A percentile compares a stretch with the other conserved stretches of the same genome.
These are phyloP conservation scores for Gigaspora rosea DNA, from an alignment of 192 early-diverging fungal species.

Conservation along the genomic window DNA sequence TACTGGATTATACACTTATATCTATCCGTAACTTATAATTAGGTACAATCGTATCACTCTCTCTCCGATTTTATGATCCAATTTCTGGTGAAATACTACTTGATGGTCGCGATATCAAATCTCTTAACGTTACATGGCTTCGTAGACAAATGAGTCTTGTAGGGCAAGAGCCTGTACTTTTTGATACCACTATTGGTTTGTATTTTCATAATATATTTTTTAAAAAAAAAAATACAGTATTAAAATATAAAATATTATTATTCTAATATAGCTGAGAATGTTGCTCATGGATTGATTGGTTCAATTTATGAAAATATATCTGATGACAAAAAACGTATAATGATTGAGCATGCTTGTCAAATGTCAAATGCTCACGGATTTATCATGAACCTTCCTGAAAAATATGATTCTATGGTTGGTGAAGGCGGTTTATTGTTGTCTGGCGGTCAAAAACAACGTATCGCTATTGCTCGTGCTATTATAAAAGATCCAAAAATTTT, in stretches of 20 bases:
- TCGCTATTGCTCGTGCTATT: conserved; percentile 92
- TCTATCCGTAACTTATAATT: no score
- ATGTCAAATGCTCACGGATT: conserved; percentile 79
- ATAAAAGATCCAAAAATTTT: conserved; percentile 87
- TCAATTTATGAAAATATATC: conserved; percentile 6
- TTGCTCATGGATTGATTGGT: conserved; percentile 27
- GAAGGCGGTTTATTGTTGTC: conserved; percentile 78
- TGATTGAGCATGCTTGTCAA: conserved; percentile 59
- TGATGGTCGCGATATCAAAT: conserved; percentile 5
- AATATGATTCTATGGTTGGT: conserved; percentile 88
- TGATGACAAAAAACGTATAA: conserved; percentile 7
- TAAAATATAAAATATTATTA: no score
- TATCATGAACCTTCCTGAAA: conserved; percentile 67
- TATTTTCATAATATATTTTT: no score
- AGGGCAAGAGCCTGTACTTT: conserved; percentile 64
- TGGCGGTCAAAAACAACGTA: conserved; percentile 45
- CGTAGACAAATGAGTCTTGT: conserved; percentile 75
- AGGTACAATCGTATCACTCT: conserved; percentile 40
- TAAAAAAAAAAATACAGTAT: no score
- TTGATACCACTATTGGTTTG: conserved; percentile 47
- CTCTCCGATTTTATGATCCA: conserved; percentile 47
- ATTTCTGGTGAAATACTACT: conserved; percentile 42
- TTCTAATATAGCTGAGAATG: conserved; percentile 37
- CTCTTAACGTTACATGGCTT: conserved; percentile 54
- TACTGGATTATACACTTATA: no score